Evolutionary conservation across 2,329 filamentous ascomycete genomes (phyloP).

Genomic region (Pestalotiopsis sp.): DNA sequence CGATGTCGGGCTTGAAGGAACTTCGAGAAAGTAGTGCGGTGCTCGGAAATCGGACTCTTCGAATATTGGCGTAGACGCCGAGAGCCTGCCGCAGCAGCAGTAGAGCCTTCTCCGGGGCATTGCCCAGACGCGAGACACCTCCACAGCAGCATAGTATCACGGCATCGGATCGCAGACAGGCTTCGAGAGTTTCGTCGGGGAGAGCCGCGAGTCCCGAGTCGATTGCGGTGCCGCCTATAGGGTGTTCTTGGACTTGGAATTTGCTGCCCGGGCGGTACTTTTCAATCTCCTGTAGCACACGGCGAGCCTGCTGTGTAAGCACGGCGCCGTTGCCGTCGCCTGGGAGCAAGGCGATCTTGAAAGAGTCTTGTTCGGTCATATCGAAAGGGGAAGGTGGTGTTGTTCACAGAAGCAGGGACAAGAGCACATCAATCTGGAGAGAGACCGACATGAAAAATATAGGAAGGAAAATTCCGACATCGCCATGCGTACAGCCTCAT

Average conservation of each 20-base stretch:
- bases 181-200: background rate
- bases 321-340: background rate
- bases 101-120: background rate
- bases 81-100: background rate
- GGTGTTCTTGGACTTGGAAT: background rate
- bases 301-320: background rate
- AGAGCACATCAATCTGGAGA: background rate
- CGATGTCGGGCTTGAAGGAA: conserved; percentile 65
- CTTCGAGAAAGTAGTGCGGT: background rate
- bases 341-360: background rate
- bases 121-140: background rate
- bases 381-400: background rate
- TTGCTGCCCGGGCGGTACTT: background rate
- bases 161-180: background rate
- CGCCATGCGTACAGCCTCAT: too few species aligned
- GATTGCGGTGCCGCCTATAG: background rate
- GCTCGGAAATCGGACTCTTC: background rate
- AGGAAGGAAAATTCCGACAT: too few species aligned
- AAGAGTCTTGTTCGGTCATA: background rate
- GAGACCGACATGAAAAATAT: background rate
- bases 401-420: background rate
- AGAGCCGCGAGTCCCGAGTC: background rate
- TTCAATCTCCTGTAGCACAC: background rate
- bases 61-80: background rate
- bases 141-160: background rate